A percentile compares a stretch with the other conserved stretches of the same genome.
phyloP scores from a whole-genome alignment of 139 green algal genomes.

The Volvox reticuliferus region DNA sequence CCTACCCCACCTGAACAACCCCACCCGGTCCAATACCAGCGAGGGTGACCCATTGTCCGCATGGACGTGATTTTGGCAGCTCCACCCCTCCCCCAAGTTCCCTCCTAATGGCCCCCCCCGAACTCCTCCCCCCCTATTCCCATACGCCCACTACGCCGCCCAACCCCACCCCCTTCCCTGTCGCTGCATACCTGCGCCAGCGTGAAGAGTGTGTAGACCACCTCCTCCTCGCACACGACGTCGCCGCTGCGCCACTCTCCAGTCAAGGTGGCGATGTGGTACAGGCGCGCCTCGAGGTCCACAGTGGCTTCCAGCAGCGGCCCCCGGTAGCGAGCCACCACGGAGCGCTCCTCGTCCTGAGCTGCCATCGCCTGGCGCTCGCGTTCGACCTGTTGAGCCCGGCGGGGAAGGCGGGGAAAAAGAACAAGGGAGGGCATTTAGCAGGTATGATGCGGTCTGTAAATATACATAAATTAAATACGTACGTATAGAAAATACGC shows the following conservation, averaged over 20 bases:
- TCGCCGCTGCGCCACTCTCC: conserved; percentile 45
- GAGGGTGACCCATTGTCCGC: no score
- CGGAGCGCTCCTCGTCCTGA: conserved; percentile 1
- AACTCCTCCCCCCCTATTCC: neutral
- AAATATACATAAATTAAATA: no score
- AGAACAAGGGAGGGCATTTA: conserved; percentile 26
- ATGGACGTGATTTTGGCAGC: no score
- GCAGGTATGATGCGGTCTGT: no score
- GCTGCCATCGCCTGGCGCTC: conserved; percentile 18
- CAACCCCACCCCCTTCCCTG: neutral
- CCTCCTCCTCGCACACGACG: conserved; percentile 25
- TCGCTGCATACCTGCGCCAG: conserved; percentile 53
- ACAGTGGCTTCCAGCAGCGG: conserved; percentile 75
- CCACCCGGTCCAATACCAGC: no score
- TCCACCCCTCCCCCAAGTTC: no score
- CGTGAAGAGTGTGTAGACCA: conserved; percentile 74
- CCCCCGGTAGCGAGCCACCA: conserved; percentile 53
- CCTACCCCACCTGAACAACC: no score
- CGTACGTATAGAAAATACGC: no score
- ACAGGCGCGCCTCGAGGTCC: conserved; percentile 71
- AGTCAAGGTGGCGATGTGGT: conserved; percentile 68
- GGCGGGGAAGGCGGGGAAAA: conserved; percentile 49
- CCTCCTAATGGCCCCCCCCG: no score
- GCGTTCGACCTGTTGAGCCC: conserved; percentile 4
- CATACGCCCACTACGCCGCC: neutral